phyloP scores from a whole-genome alignment of 768 basidiomycete genomes.

The Termitomyces eurrhizus region DNA sequence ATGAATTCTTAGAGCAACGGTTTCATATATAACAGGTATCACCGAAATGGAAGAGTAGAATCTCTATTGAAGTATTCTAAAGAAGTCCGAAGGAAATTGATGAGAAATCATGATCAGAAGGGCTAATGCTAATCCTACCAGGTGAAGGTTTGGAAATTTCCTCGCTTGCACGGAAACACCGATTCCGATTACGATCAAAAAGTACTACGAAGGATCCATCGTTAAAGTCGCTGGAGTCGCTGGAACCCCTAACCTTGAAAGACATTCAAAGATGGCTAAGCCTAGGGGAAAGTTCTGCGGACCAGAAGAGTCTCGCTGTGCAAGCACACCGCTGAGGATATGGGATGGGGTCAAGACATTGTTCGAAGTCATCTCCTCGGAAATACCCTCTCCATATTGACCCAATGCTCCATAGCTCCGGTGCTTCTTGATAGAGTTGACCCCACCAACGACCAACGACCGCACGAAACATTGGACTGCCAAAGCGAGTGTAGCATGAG shows the following conservation, averaged over 20 bases:
- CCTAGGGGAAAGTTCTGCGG: slow-evolving; percentile 9
- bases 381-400: slow-evolving; percentile 13
- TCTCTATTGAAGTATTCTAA: slow-evolving; percentile 1
- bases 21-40: background rate
- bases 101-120: slow-evolving; percentile 1
- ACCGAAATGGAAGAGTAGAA: background rate
- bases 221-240: background rate
- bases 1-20: background rate
- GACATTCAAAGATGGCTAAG: slow-evolving; percentile 23
- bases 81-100: background rate
- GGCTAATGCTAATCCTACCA: background rate
- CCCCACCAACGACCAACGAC: slow-evolving; percentile 31
- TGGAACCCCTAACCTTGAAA: slow-evolving; percentile 27
- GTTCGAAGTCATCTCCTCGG: slow-evolving; percentile 13
- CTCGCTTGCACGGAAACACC: slow-evolving; percentile 13
- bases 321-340: slow-evolving; percentile 36
- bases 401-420: slow-evolving; percentile 16
- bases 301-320: slow-evolving; percentile 19
- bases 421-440: slow-evolving; percentile 32
- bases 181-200: slow-evolving; percentile 1
- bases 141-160: background rate
- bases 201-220: background rate
- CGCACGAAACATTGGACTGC: slow-evolving; percentile 30
- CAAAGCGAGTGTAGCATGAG: slow-evolving; percentile 37
- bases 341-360: slow-evolving; percentile 40